phyloP scores from a whole-genome alignment of 805 yeast species.

The Candida sakaeoensis region DNA sequence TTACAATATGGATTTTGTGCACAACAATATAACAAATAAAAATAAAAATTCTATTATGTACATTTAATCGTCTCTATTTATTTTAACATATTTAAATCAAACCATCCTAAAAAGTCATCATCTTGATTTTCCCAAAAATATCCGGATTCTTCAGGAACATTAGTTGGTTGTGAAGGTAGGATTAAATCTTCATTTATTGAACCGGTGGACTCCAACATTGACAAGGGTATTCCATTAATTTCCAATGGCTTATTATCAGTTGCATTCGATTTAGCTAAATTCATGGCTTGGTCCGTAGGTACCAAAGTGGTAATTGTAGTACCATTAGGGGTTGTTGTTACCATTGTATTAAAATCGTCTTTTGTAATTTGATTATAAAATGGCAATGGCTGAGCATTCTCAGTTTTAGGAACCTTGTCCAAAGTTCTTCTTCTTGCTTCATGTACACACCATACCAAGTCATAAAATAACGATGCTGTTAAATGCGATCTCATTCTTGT shows the following conservation, averaged over 20 bases:
- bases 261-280: constrained; percentile 55
- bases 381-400: constrained; percentile 64
- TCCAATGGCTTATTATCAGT: constrained; percentile 55
- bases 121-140: constrained; percentile 68
- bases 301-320: constrained; percentile 86
- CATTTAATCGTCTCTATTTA: background rate
- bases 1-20: too few relatives aligned
- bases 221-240: constrained; percentile 65
- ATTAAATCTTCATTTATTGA: constrained; percentile 37
- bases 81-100: constrained; percentile 59
- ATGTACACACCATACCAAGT: constrained; percentile 90
- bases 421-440: constrained; percentile 76
- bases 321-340: constrained; percentile 87
- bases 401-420: constrained; percentile 8
- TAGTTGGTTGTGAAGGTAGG: constrained; percentile 9
- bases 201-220: constrained; percentile 79
- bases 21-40: too few relatives aligned
- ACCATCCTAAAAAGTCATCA: constrained; percentile 93
- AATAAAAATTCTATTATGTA: constrained; percentile 3
- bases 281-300: constrained; percentile 77
- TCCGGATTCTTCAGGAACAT: constrained; percentile 17
- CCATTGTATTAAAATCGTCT: constrained; percentile 82
- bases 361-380: constrained; percentile 86
- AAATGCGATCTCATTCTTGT: constrained; percentile 88
- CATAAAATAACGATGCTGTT: constrained; percentile 87